Conservation (phyloP, 257 asterid species). For the Solanum lignicaule region DNA sequence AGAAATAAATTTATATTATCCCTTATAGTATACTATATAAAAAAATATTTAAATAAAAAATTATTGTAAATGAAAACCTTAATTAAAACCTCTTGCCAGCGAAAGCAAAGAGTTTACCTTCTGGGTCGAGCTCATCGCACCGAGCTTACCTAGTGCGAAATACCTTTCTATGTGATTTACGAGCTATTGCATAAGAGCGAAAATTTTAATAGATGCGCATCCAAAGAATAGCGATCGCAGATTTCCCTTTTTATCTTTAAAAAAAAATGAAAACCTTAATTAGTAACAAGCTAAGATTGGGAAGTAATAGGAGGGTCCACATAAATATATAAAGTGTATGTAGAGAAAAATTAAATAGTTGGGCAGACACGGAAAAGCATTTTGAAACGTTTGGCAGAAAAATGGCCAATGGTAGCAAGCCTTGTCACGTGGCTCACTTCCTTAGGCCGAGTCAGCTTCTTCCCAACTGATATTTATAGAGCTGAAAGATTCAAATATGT, state of each 20-base stretch:
- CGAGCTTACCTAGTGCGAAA: fast-evolving
- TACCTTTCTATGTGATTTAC: too few relatives aligned
- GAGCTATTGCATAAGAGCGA: too few relatives aligned
- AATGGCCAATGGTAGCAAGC: slow-evolving; percentile 8
- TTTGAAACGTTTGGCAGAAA: not conserved
- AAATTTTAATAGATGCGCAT: too few relatives aligned
- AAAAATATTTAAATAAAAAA: not conserved
- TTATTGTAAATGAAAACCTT: not conserved
- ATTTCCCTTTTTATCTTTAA: too few relatives aligned
- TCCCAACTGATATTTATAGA: not conserved
- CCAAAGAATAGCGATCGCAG: too few relatives aligned
- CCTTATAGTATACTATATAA: too few relatives aligned
- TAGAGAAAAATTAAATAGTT: not conserved
- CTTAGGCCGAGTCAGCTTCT: not conserved
- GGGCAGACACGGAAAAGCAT: not conserved
- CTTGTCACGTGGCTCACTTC: slow-evolving; percentile 19
- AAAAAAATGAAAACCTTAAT: not conserved
- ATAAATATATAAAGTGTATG: not conserved
- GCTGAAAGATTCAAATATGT: too few relatives aligned
- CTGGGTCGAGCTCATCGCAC: too few relatives aligned
- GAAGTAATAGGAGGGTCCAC: slow-evolving; percentile 1
- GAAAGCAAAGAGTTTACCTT: too few relatives aligned
- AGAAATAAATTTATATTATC: not conserved
- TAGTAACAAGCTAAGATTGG: not conserved
- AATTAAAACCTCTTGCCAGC: not conserved